Base-by-base conservation (phyloP, 345 rosid species). In the Eucalyptus brandiana region DNA sequence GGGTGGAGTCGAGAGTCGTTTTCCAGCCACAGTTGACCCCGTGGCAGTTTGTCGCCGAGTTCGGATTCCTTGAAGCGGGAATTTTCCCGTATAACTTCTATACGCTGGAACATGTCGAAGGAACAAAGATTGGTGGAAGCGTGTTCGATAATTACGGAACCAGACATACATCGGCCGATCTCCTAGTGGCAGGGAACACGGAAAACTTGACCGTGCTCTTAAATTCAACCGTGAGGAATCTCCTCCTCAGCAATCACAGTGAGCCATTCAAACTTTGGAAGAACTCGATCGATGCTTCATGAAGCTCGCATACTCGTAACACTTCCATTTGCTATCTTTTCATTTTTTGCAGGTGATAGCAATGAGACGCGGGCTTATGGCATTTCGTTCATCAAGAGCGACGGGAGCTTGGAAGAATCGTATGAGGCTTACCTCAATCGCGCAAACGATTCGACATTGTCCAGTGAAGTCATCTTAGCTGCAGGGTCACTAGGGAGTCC, bases 401-500 rank as follows among this genome's bases (percentile, higher is more conserved):
- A 95, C 56, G 95, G 94, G 45, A 88, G 88, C 92, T 80, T 91
- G 69, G 87, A 89, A 88, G 92, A 90, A 86, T 92, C 89, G 40
- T 95, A 94, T 7, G 93, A 93, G 89, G 95, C 94, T 86, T 93
- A 93, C 87, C 96, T 95, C 37, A 94, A 91, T 54, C 80, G 86
- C 86, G 96, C 88, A 11, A 86, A 89, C 80, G 90, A 92, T 62
- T 89, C 90, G 24, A 87, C 87, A 42, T 54, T 87, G 10, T 37
- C 24, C 37, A 97, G 96, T 0, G 98, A 96, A 56, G 96, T 95
- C 86, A 96, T 96, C 67, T 91, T 97, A 88, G 90, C 97, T 17
- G 97, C 96, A 50, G 98, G 97, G 19, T 94, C 98, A 87, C 65
- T 96, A 89, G 97, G 97, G 47, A 96, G 99, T 87, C 99, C 99